Percentiles rank a stretch among this genome's conserved stretches.
These are phyloP conservation scores for Diutina sp. DNA, from an alignment of 1,139 yeast species.

Conservation along the genomic window DNA sequence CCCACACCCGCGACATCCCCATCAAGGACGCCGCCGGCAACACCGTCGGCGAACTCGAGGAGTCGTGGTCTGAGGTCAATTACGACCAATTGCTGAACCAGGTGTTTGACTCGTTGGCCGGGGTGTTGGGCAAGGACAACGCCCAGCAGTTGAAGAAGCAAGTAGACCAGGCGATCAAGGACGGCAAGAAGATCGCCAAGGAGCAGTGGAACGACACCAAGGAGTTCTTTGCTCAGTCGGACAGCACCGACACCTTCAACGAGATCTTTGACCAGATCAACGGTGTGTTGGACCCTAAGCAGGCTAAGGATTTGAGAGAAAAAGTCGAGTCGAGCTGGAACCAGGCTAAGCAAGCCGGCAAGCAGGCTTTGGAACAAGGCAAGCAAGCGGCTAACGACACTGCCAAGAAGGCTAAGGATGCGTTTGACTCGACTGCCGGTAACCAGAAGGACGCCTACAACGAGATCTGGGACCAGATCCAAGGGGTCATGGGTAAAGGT, in stretches of 20 bases:
- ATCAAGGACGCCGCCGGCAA: not conserved
- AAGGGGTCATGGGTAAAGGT: not conserved
- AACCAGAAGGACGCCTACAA: not conserved
- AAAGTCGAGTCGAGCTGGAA: not conserved
- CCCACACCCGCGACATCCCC: not conserved
- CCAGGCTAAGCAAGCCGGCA: not conserved
- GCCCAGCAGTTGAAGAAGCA: not conserved
- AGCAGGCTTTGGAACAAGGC: not conserved
- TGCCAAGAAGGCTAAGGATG: not conserved
- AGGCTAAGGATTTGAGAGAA: not conserved
- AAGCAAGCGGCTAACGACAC: not conserved
- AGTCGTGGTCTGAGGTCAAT: not conserved
- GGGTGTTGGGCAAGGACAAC: not conserved
- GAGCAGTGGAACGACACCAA: not conserved
- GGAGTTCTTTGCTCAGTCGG: not conserved
- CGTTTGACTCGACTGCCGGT: not conserved
- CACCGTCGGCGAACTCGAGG: not conserved
- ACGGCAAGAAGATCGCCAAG: not conserved
- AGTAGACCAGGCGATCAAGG: not conserved
- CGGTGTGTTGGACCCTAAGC: not conserved
- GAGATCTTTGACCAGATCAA: not conserved
- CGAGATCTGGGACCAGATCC: not conserved
- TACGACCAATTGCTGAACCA: not conserved
- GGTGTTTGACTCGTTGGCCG: not conserved
- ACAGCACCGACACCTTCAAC: not conserved